Percentiles rank a stretch among this genome's conserved stretches.
phyloP scores from a whole-genome alignment of 2,329 filamentous ascomycete genomes.

The Nannizzia gypsea region DNA sequence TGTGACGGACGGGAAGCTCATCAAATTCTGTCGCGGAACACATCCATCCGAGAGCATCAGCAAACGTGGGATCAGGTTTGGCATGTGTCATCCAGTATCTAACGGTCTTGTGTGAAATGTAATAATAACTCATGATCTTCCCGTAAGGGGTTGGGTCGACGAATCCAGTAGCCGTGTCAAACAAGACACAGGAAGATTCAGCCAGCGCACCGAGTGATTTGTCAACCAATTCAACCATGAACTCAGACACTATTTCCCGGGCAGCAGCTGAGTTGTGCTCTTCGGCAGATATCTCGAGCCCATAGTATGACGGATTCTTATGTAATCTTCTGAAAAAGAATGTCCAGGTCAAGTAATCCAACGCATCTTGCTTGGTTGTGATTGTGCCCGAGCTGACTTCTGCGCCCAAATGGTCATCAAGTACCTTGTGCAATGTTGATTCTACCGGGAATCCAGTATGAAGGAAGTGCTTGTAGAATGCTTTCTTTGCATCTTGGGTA shows the following conservation, averaged over 20 bases:
- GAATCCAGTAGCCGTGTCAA: constrained; percentile 69
- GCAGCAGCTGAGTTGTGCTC: constrained; percentile 81
- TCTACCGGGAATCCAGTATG: constrained; percentile 97
- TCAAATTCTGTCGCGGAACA: constrained; percentile 89
- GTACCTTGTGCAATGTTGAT: constrained; percentile 85
- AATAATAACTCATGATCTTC: constrained; percentile 99
- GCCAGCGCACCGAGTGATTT: constrained; percentile 72
- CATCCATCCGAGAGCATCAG: constrained; percentile 84
- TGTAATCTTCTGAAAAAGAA: constrained; percentile 97
- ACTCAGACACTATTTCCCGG: constrained; percentile 80
- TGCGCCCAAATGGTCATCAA: constrained; percentile 92
- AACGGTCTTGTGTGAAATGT: constrained; percentile 89
- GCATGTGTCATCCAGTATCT: constrained; percentile 68
- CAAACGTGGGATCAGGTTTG: constrained; percentile 62
- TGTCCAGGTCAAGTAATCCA: constrained; percentile 97
- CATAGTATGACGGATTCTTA: constrained; percentile 98
- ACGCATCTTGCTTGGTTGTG: constrained; percentile 84
- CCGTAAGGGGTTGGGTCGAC: constrained; percentile 82
- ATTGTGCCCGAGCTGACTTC: constrained; percentile 92
- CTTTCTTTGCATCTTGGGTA: constrained; percentile 93
- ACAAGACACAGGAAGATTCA: constrained; percentile 68
- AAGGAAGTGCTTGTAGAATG: constrained; percentile 98
- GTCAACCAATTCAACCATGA: constrained; percentile 86
- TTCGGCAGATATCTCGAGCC: constrained; percentile 81
- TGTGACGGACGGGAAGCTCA: constrained; percentile 92